These are phyloP conservation scores for Neurospora sp. DNA, from an alignment of 495 filamentous ascomycete species.

Conservation along the genomic window DNA sequence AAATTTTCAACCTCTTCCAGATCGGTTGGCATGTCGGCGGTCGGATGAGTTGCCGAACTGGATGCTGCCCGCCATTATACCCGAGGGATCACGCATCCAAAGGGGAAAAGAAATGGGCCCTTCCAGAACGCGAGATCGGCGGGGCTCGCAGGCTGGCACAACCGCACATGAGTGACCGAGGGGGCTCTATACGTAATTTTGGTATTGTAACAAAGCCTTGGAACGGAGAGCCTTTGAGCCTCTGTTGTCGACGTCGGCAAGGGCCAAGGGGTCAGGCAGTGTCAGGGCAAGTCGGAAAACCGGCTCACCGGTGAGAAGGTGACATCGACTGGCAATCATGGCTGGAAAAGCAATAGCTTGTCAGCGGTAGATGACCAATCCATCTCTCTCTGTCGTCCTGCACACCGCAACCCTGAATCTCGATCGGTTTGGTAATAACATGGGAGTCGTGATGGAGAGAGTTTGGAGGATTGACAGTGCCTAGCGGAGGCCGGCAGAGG, in stretches of 20 bases:
- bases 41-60: background rate
- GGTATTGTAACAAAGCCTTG: background rate
- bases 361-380: background rate
- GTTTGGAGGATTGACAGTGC: background rate
- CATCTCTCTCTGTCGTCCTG: background rate
- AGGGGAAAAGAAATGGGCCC: slow-evolving; percentile 8
- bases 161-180: background rate
- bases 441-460: background rate
- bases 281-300: background rate
- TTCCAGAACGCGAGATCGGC: slow-evolving; percentile 14
- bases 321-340: background rate
- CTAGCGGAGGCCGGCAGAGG: background rate
- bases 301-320: background rate
- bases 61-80: background rate
- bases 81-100: background rate
- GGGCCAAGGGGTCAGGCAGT: background rate
- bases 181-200: background rate
- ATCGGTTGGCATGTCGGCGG: background rate
- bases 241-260: background rate
- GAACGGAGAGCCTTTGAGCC: background rate
- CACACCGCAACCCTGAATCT: background rate
- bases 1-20: background rate
- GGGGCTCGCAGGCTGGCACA: background rate
- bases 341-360: background rate
- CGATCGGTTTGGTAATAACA: background rate